A percentile compares a stretch with the other conserved stretches of the same genome.
These are phyloP conservation scores for Pistacia atlantica DNA, from an alignment of 345 rosid genomes.

Conservation along the genomic window DNA sequence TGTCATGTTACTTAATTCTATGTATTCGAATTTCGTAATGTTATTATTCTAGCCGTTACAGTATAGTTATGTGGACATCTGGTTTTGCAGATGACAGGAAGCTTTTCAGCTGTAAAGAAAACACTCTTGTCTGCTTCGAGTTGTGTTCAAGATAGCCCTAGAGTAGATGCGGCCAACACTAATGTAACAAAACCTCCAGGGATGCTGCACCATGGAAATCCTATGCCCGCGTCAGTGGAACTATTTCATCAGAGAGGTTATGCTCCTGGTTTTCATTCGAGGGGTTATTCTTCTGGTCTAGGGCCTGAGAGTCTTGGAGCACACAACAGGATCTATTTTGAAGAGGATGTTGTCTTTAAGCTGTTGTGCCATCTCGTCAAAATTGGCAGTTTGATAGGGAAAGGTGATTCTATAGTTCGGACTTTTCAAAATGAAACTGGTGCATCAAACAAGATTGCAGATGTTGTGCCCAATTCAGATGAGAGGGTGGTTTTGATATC, in stretches of 20 bases:
- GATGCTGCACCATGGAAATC: constrained; percentile 28
- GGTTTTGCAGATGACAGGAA: constrained; percentile 55
- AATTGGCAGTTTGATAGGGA: constrained; percentile 81
- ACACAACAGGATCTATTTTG: constrained; percentile 49
- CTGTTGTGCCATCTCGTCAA: constrained; percentile 66
- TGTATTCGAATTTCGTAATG: too few relatives aligned
- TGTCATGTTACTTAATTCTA: too few relatives aligned
- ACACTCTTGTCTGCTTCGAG: constrained; percentile 52
- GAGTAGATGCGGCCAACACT: constrained; percentile 33
- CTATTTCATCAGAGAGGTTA: constrained; percentile 49
- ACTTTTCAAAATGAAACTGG: constrained; percentile 74
- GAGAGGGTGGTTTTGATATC: constrained; percentile 71
- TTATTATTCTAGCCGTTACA: too few relatives aligned
- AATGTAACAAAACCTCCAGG: constrained; percentile 24
- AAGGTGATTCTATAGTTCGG: constrained; percentile 68
- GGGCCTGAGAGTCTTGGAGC: constrained; percentile 51
- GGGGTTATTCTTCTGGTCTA: constrained; percentile 58
- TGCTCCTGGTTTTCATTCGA: constrained; percentile 48
- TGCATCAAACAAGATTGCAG: constrained; percentile 64
- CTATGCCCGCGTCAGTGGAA: constrained; percentile 35
- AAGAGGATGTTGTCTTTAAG: constrained; percentile 66
- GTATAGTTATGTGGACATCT: too few relatives aligned
- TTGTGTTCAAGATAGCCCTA: constrained; percentile 50
- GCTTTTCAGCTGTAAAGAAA: constrained; percentile 57
- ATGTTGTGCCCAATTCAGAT: constrained; percentile 56